Evolutionary conservation across 2,329 filamentous ascomycete genomes (phyloP), one percentile per base, ranked within the genome.

Genomic region (Monilinia fructicola): DNA sequence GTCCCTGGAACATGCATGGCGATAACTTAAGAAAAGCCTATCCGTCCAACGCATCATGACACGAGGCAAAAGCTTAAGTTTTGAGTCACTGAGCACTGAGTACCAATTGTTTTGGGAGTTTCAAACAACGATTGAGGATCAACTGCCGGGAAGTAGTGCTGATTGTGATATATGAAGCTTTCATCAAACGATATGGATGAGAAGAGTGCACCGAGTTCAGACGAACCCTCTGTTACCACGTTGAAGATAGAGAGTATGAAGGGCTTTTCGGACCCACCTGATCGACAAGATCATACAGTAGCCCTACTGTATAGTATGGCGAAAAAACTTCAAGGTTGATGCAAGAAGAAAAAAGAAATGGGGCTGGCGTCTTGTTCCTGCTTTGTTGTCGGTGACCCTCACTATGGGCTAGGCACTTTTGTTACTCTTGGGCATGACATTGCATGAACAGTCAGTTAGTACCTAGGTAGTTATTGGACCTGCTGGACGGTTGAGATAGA

Each of bases 21-120:
- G 58, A 61, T 61, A 61, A 61, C 21, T 14, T 50, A n/a, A 44
- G 16, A 14, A 50, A 60, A 60, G 58, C 21, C 42, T 60, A 60
- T 60, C 58, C 2, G 9, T 35, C 44, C 58, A 61, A 44, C 48
- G 18, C 44, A 38, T 61, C 44, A 61, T 61, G 28, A 46, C 58
- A 61, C 44, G 44, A 28, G 58, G 58, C 44, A 38, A 26, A 16
- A 38, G 55, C 9, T 58, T 42, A 26, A 40, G 21, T 46, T 3
- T 12, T 9, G 55, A 46, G 42, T 31, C 18, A 38, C n/a, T 26
- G 6, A 56, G 31, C 2, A 18, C 23, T 28, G 31, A 35, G 31
- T 5, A 35, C 18, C n/a, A 35, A 38, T n/a, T 9, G 4, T 23
- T 23, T 23, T 18, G 23, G 14, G 11, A 23, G 31, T 40, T 23